These are phyloP conservation scores for Angophora floribunda DNA, from an alignment of 345 rosid genomes.

Conservation along the genomic window DNA sequence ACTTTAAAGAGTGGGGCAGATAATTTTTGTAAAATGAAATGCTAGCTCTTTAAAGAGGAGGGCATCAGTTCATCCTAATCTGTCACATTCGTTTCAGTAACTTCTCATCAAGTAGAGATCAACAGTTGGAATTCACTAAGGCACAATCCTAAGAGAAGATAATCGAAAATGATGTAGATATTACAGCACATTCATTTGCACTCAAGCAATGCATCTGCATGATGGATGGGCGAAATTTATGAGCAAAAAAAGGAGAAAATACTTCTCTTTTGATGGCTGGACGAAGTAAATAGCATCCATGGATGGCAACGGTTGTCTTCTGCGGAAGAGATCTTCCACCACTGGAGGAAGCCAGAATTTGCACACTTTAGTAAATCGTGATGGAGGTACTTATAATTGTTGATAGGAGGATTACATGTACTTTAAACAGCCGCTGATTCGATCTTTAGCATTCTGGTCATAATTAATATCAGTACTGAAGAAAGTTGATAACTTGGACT, in stretches of 20 bases:
- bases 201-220: not conserved
- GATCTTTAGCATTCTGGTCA: not conserved
- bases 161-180: not conserved
- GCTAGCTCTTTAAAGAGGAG: not conserved
- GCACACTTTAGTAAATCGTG: not conserved
- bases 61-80: not conserved
- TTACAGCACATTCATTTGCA: not conserved
- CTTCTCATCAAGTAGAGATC: not conserved
- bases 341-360: constrained; percentile 26
- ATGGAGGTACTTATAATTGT: not conserved
- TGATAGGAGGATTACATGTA: not conserved
- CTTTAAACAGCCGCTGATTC: not conserved
- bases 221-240: not conserved
- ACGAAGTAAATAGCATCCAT: constrained; percentile 90
- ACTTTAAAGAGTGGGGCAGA: not conserved
- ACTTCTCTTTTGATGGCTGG: constrained; percentile 94
- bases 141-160: not conserved
- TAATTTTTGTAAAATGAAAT: not conserved
- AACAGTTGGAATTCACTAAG: not conserved
- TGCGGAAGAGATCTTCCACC: constrained; percentile 94
- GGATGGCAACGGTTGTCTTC: constrained; percentile 82
- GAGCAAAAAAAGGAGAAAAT: not conserved
- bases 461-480: not conserved
- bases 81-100: not conserved
- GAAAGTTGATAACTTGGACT: not conserved